Conservation (phyloP, 169 alveolate species). For the Plasmodium vinckei region DNA sequence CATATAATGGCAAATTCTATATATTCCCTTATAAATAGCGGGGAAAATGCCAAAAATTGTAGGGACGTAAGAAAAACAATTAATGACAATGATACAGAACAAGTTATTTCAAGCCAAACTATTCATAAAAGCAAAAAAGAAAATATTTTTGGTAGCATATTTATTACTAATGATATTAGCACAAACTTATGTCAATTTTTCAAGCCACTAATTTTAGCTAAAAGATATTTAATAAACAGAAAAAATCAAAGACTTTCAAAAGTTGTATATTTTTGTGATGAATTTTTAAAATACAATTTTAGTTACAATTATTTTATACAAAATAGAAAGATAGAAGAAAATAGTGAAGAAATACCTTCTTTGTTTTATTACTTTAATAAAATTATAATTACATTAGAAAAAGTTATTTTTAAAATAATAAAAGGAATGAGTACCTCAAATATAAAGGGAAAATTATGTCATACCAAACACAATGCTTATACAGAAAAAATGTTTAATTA, state of each 20-base stretch:
- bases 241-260: slow-evolving; percentile 5
- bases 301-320: slow-evolving; percentile 38
- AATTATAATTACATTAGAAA: slow-evolving; percentile 18
- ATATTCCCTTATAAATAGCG: not conserved
- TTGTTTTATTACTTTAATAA: slow-evolving; percentile 26
- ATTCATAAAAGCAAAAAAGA: no score
- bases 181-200: not conserved
- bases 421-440: not conserved
- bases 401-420: slow-evolving; percentile 7
- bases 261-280: slow-evolving; percentile 25
- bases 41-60: not conserved
- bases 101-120: no score
- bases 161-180: not conserved
- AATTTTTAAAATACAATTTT: slow-evolving; percentile 40
- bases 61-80: not conserved
- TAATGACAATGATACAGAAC: no score
- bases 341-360: not conserved
- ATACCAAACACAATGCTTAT: no score
- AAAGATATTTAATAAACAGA: slow-evolving; percentile 4
- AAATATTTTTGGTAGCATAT: not conserved
- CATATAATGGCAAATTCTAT: slow-evolving; percentile 19
- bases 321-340: not conserved
- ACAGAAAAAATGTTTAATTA: slow-evolving; percentile 12
- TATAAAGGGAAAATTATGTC: no score
- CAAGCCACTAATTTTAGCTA: slow-evolving; percentile 13